phyloP scores from a whole-genome alignment of 495 filamentous ascomycete species.

The Hypoxylon lenormandii region DNA sequence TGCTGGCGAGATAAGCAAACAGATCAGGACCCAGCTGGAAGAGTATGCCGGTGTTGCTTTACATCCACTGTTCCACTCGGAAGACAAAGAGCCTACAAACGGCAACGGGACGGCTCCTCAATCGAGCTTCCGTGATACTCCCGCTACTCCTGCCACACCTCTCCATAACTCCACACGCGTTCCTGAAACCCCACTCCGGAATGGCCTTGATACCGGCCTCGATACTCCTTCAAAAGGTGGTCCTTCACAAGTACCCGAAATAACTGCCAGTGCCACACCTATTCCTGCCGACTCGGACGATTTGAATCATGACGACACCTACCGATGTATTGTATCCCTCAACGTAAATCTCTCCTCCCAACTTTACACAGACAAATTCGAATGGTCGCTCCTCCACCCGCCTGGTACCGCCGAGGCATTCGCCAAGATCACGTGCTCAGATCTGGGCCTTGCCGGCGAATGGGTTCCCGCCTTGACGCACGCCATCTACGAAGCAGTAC shows the following conservation, averaged over 20 bases:
- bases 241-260: slow-evolving; percentile 47
- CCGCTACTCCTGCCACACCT: slow-evolving; percentile 64
- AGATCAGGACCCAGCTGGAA: slow-evolving; percentile 93
- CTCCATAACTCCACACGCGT: slow-evolving; percentile 53
- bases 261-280: slow-evolving; percentile 66
- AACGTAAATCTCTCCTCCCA: slow-evolving; percentile 93
- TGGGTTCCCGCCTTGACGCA: slow-evolving; percentile 95
- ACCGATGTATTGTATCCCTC: slow-evolving; percentile 87
- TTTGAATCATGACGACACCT: slow-evolving; percentile 87
- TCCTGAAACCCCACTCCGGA: slow-evolving; percentile 63
- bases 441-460: slow-evolving; percentile 87
- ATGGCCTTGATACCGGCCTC: slow-evolving; percentile 45
- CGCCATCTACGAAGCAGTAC: slow-evolving; percentile 94
- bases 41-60: slow-evolving; percentile 95
- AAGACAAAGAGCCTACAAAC: slow-evolving; percentile 46
- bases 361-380: slow-evolving; percentile 96
- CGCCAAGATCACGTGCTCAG: slow-evolving; percentile 89
- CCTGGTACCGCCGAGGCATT: slow-evolving; percentile 92
- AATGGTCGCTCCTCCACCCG: slow-evolving; percentile 95
- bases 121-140: slow-evolving; percentile 56
- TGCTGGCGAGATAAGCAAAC: slow-evolving; percentile 83
- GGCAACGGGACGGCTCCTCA: slow-evolving; percentile 35
- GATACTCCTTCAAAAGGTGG: slow-evolving; percentile 51
- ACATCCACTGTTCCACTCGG: slow-evolving; percentile 86
- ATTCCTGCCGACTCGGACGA: slow-evolving; percentile 66